phyloP scores from a whole-genome alignment of 345 rosid species.

The Populus deltoides region DNA sequence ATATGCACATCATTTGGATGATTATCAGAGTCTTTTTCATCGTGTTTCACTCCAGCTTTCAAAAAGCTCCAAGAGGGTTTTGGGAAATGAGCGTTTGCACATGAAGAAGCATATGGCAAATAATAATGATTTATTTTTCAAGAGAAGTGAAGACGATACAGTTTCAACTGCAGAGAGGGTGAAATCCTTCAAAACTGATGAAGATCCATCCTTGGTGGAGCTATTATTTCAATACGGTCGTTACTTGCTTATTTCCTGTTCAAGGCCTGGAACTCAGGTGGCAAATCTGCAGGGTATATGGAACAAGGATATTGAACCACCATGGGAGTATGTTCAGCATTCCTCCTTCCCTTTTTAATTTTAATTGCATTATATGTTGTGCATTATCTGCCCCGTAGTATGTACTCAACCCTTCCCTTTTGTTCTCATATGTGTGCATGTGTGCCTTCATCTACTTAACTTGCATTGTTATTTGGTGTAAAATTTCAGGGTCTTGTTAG shows the following conservation, averaged over 20 bases:
- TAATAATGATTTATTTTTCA: conserved; percentile 12
- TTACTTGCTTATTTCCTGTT: conserved; percentile 82
- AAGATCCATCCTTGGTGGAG: conserved; percentile 85
- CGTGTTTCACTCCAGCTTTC: conserved; percentile 68
- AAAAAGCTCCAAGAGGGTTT: conserved; percentile 35
- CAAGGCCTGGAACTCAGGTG: conserved; percentile 88
- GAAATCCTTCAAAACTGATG: conserved; percentile 60
- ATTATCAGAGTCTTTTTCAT: conserved; percentile 73
- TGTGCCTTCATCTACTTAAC: neutral
- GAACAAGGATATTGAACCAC: conserved; percentile 74
- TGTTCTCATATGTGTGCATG: neutral
- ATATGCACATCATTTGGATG: conserved; percentile 59
- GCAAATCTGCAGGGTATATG: conserved; percentile 94
- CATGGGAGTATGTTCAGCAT: conserved; percentile 73
- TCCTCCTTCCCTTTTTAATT: neutral
- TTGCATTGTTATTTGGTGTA: neutral
- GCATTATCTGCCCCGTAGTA: neutral
- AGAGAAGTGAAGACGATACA: conserved; percentile 18
- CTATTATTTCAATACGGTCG: conserved; percentile 82
- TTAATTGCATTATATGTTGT: conserved; percentile 9
- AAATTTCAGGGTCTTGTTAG: neutral
- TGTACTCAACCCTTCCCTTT: neutral
- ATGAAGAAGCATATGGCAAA: conserved; percentile 15
- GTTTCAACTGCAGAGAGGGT: conserved; percentile 71
- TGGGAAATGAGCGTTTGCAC: conserved; percentile 7